A percentile compares a stretch with the other conserved stretches of the same genome.
Conservation (phyloP, 169 alveolate species). For the Neospora caninum region DNA sequence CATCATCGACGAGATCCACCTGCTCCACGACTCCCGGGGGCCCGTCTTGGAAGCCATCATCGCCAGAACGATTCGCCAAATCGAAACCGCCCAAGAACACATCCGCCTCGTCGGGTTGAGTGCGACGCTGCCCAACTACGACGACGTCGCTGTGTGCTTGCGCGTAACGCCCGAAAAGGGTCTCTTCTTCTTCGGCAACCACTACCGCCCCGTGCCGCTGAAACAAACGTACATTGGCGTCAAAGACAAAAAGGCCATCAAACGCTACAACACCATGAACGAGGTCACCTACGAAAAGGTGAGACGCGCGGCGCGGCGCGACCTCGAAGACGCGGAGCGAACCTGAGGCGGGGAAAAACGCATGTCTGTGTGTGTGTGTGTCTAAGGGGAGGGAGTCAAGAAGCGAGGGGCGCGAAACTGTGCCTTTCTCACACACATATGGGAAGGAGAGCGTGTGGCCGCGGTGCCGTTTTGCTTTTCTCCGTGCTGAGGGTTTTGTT, state of each 20-base stretch:
- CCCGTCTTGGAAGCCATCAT: constrained; percentile 99
- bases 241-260: constrained; percentile 97
- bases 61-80: constrained; percentile 96
- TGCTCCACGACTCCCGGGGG: constrained; percentile 99
- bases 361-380: neutral
- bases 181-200: constrained; percentile 94
- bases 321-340: constrained; percentile 38
- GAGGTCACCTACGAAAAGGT: constrained; percentile 96
- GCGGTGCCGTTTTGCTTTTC: no score
- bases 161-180: constrained; percentile 93
- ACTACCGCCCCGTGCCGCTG: constrained; percentile 98
- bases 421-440: no score
- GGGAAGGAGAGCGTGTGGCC: no score
- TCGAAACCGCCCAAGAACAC: constrained; percentile 86
- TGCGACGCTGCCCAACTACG: constrained; percentile 99
- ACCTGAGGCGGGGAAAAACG: constrained; percentile 58
- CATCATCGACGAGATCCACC: constrained; percentile 99
- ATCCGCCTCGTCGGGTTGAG: constrained; percentile 96
- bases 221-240: constrained; percentile 96
- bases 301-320: neutral
- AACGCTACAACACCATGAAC: constrained; percentile 94
- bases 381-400: no score
- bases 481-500: no score
- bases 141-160: constrained; percentile 98
- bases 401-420: no score